phyloP scores from a whole-genome alignment of 2,329 filamentous ascomycete species.

The Metarhizium brunneum region DNA sequence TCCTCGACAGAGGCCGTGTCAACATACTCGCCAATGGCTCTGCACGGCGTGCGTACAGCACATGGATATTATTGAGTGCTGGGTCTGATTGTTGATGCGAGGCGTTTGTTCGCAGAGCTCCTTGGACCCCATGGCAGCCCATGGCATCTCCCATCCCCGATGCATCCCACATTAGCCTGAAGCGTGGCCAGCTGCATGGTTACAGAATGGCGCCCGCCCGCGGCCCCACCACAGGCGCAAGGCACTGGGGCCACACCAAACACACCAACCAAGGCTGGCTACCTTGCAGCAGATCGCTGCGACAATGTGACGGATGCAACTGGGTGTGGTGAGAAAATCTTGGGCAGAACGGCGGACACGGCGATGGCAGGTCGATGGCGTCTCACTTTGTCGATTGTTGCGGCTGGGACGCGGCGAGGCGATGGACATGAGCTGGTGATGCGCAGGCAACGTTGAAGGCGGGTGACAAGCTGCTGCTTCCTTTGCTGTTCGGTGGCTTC shows the following conservation, averaged over 20 bases:
- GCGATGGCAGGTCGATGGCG: neutral
- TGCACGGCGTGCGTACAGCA: too few species aligned
- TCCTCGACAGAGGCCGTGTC: too few species aligned
- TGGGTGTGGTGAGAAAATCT: neutral
- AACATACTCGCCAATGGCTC: too few species aligned
- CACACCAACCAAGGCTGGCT: neutral
- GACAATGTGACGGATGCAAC: slow-evolving; percentile 1
- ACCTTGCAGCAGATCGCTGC: slow-evolving; percentile 3
- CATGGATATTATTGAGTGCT: too few species aligned
- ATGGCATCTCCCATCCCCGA: neutral
- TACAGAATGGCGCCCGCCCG: slow-evolving; percentile 10
- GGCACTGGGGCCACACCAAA: slow-evolving; percentile 5
- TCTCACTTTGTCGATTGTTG: neutral
- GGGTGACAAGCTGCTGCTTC: neutral
- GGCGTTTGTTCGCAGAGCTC: too few species aligned
- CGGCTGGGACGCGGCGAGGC: neutral
- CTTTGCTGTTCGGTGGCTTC: neutral
- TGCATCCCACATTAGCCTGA: neutral
- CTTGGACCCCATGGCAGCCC: neutral
- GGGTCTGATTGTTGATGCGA: too few species aligned
- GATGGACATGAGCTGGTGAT: neutral
- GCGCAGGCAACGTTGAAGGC: neutral
- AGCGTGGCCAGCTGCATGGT: slow-evolving; percentile 5
- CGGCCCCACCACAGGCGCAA: slow-evolving; percentile 11
- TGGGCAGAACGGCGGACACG: neutral